A percentile compares a stretch with the other conserved stretches of the same genome.
phyloP scores from a whole-genome alignment of 2,329 filamentous ascomycete genomes.

The Nemania bipapillata region DNA sequence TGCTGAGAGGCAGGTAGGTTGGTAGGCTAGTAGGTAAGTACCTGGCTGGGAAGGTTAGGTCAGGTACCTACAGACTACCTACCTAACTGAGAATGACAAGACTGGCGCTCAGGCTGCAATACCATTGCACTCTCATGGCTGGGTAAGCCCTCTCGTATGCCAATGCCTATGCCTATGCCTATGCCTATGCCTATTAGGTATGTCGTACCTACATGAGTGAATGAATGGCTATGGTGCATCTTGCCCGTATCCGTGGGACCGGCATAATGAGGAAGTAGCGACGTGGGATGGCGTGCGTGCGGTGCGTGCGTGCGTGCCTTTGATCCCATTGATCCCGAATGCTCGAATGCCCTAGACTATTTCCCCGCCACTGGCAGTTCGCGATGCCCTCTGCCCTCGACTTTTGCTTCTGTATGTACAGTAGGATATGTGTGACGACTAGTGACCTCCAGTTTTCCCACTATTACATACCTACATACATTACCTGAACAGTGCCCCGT shows the following conservation, averaged over 20 bases:
- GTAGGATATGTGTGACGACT: background rate
- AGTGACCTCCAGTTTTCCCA: background rate
- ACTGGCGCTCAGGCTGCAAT: constrained; percentile 17
- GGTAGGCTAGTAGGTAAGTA: too few species aligned
- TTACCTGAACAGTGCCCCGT: constrained; percentile 20
- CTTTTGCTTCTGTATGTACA: background rate
- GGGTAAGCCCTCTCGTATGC: constrained; percentile 2
- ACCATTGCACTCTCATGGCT: constrained; percentile 3
- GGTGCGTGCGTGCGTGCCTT: constrained; percentile 3
- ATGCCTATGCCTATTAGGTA: background rate
- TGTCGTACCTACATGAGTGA: background rate
- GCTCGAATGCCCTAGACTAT: constrained; percentile 14
- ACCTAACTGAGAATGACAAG: background rate
- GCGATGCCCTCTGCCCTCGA: constrained; percentile 17
- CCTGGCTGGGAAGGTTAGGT: too few species aligned
- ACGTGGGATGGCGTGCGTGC: constrained; percentile 17
- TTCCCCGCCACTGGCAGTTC: background rate
- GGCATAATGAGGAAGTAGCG: constrained; percentile 21
- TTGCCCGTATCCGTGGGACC: constrained; percentile 13
- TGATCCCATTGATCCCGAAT: too few species aligned
- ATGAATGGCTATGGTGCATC: background rate
- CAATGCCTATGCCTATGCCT: background rate
- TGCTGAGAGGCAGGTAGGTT: too few species aligned
- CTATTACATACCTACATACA: background rate
- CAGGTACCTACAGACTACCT: too few species aligned